These are phyloP conservation scores for Candida albicans DNA, from an alignment of 1,139 yeast species.

Conservation along the genomic window DNA sequence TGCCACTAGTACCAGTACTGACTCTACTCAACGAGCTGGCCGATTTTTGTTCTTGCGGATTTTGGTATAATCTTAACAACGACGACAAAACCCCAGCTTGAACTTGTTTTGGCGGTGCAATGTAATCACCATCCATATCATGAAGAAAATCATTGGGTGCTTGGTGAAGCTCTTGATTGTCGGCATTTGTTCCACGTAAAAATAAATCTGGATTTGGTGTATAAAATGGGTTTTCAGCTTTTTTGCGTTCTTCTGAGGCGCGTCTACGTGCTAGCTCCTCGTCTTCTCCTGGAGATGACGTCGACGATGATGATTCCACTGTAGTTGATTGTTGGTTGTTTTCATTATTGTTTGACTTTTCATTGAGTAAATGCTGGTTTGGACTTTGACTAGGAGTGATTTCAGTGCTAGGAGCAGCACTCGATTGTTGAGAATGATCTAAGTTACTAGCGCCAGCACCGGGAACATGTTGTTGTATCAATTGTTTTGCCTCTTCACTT, in stretches of 20 bases:
- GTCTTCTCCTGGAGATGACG: conserved; percentile 3
- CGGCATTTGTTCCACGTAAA: conserved; percentile 20
- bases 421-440: conserved; percentile 6
- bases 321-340: neutral
- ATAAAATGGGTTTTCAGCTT: conserved; percentile 24
- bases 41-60: conserved; percentile 35
- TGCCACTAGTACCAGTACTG: conserved; percentile 3
- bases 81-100: conserved; percentile 85
- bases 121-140: conserved; percentile 45
- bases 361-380: neutral
- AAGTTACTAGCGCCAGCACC: conserved; percentile 11
- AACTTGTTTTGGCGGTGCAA: conserved; percentile 72
- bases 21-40: conserved; percentile 11
- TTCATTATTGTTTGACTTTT: neutral
- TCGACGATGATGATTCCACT: neutral
- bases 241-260: conserved; percentile 5
- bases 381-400: conserved; percentile 18
- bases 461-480: conserved; percentile 40
- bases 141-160: conserved; percentile 27
- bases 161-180: conserved; percentile 1
- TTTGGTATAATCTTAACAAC: conserved; percentile 64
- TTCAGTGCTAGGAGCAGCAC: conserved; percentile 7
- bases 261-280: conserved; percentile 9
- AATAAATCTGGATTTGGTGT: conserved; percentile 51
- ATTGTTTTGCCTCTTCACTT: conserved; percentile 42